Conservation (phyloP, 352 stramenopile species). For the Halophytophthora polymorphica region DNA sequence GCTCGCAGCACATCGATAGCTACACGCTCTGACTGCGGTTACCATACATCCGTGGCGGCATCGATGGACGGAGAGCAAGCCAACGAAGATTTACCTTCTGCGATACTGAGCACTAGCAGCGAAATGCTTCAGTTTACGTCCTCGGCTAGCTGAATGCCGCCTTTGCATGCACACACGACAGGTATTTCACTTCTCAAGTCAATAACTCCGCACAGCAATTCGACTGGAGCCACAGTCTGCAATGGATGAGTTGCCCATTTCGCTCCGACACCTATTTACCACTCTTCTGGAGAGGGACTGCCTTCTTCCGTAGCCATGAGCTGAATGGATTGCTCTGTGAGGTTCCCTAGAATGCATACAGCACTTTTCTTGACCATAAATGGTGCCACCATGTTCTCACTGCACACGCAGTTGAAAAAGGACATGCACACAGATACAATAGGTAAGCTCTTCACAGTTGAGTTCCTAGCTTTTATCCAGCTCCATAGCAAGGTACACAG, state of each 20-base stretch:
- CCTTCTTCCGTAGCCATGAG: slow-evolving; percentile 12
- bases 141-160: not conserved
- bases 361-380: slow-evolving; percentile 52
- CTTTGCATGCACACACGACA: not conserved
- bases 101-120: slow-evolving; percentile 26
- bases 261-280: not conserved
- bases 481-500: not conserved
- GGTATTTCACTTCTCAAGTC: no score
- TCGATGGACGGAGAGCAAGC: not conserved
- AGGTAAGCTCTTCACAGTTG: not conserved
- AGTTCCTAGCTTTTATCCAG: not conserved
- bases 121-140: slow-evolving; percentile 38
- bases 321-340: slow-evolving; percentile 28
- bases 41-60: not conserved
- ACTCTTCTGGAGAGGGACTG: slow-evolving; percentile 8
- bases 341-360: slow-evolving; percentile 47
- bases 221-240: no score
- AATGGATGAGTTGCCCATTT: not conserved
- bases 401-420: slow-evolving; percentile 32
- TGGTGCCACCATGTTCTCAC: slow-evolving; percentile 31
- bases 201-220: no score
- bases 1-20: slow-evolving; percentile 1
- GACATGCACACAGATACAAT: not conserved
- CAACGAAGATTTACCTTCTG: not conserved
- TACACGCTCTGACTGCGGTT: not conserved